A percentile compares a stretch with the other conserved stretches of the same genome.
Conservation (phyloP, 108 stramenopile species). For the Fragilaria radians region DNA sequence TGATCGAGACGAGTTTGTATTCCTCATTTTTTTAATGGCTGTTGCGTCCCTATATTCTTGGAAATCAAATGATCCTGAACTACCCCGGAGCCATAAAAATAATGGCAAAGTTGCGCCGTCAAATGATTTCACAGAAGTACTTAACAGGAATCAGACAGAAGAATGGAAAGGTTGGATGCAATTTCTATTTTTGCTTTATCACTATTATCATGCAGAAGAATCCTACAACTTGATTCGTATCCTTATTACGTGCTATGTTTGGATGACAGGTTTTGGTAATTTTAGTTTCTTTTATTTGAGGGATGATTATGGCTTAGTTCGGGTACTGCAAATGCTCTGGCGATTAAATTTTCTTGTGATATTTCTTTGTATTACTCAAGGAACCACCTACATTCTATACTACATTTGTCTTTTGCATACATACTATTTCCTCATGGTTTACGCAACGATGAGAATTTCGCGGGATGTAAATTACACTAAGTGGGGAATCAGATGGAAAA, state of each 20-base stretch:
- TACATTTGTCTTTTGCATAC: conserved; percentile 98
- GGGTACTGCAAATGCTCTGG: conserved; percentile 96
- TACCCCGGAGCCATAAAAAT: neutral
- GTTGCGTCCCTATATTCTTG: conserved; percentile 49
- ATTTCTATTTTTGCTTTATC: conserved; percentile 95
- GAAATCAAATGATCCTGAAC: conserved; percentile 11
- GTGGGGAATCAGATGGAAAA: conserved; percentile 84
- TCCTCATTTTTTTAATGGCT: conserved; percentile 53
- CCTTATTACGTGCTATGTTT: conserved; percentile 97
- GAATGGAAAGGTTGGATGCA: conserved; percentile 99
- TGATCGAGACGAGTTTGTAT: conserved; percentile 78
- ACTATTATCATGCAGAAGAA: conserved; percentile 94
- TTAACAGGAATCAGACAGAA: conserved; percentile 97
- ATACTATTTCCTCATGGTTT: conserved; percentile 95
- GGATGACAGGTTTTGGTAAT: conserved; percentile 99
- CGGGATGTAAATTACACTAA: conserved; percentile 77
- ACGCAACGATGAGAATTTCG: conserved; percentile 78
- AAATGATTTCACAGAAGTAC: conserved; percentile 63
- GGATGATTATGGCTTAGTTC: conserved; percentile 84
- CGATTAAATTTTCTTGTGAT: conserved; percentile 94
- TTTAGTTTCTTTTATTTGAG: conserved; percentile 93
- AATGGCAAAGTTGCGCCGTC: conserved; percentile 21
- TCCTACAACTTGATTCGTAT: conserved; percentile 95
- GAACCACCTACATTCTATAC: conserved; percentile 95
- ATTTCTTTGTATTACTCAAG: conserved; percentile 85